phyloP scores from a whole-genome alignment of 352 stramenopile species.

The Phytophthora litchii region DNA sequence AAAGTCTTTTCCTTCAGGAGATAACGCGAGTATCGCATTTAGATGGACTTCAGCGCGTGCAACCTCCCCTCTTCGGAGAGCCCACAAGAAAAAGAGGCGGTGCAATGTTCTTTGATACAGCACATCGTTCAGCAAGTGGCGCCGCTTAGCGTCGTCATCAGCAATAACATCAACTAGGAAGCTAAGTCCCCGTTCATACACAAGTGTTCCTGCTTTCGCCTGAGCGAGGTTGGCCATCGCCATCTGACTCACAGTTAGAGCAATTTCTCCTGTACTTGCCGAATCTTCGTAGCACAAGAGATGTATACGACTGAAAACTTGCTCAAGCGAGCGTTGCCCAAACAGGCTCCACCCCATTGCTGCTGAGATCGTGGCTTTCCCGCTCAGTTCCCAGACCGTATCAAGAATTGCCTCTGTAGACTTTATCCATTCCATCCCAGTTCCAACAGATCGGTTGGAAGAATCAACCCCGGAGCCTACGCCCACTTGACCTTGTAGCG shows the following conservation, averaged over 20 bases:
- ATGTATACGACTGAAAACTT: conserved; percentile 58
- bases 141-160: not conserved
- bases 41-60: conserved; percentile 49
- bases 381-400: conserved; percentile 66
- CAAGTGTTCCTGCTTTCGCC: conserved; percentile 9
- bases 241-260: conserved; percentile 55
- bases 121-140: conserved; percentile 41
- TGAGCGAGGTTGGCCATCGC: conserved; percentile 36
- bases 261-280: conserved; percentile 55
- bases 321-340: conserved; percentile 49
- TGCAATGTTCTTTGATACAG: conserved; percentile 57
- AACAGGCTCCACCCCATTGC: conserved; percentile 58
- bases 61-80: conserved; percentile 53
- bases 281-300: conserved; percentile 60
- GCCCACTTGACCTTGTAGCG: conserved; percentile 34
- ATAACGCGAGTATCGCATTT: conserved; percentile 47
- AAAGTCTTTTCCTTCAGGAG: conserved; percentile 50
- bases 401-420: conserved; percentile 65
- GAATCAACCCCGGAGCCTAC: conserved; percentile 17
- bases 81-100: conserved; percentile 57
- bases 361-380: conserved; percentile 55
- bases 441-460: conserved; percentile 9
- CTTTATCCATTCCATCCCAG: conserved; percentile 59
- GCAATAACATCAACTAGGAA: conserved; percentile 40
- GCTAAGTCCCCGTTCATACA: conserved; percentile 40